Conservation (phyloP, 2,329 filamentous ascomycete genomes). For the Ophiocordyceps unilateralis region DNA sequence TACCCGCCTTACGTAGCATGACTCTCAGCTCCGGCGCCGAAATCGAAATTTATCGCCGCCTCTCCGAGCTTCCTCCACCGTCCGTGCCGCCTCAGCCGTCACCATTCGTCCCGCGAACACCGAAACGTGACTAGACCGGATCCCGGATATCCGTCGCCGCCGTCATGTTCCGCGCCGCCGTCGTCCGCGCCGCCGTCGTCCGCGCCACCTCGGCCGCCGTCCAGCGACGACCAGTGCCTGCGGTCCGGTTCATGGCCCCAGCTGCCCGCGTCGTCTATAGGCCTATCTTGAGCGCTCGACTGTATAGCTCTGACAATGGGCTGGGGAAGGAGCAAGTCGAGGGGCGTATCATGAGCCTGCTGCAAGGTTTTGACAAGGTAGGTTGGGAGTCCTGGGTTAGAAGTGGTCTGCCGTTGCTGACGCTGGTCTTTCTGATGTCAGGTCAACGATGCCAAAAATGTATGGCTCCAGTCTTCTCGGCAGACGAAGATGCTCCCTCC, state of each 20-base stretch:
- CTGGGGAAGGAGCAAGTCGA: conserved; percentile 74
- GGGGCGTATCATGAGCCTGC: conserved; percentile 77
- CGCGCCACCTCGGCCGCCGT: conserved; percentile 35
- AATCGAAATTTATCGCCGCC: not conserved
- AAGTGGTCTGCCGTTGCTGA: not conserved
- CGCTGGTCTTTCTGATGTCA: conserved; percentile 11
- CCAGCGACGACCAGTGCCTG: conserved; percentile 28
- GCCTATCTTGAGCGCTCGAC: conserved; percentile 50
- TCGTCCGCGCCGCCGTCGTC: conserved; percentile 58
- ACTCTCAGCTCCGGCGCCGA: not conserved
- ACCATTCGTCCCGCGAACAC: not conserved
- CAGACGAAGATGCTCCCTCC: not conserved
- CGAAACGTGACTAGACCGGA: not conserved
- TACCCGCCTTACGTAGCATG: too few relatives aligned
- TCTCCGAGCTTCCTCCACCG: not conserved
- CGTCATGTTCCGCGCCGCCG: conserved; percentile 73
- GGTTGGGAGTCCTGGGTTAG: conserved; percentile 17
- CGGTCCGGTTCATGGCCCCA: conserved; percentile 30
- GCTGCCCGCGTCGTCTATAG: conserved; percentile 39
- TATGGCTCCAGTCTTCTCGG: conserved; percentile 17
- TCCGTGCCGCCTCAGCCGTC: not conserved
- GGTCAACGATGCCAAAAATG: conserved; percentile 51
- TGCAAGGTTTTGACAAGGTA: conserved; percentile 97
- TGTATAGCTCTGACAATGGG: conserved; percentile 70
- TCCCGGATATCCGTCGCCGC: not conserved